Conservation (phyloP, 202 grass and related monocot genomes). For the Carex arenaria region DNA sequence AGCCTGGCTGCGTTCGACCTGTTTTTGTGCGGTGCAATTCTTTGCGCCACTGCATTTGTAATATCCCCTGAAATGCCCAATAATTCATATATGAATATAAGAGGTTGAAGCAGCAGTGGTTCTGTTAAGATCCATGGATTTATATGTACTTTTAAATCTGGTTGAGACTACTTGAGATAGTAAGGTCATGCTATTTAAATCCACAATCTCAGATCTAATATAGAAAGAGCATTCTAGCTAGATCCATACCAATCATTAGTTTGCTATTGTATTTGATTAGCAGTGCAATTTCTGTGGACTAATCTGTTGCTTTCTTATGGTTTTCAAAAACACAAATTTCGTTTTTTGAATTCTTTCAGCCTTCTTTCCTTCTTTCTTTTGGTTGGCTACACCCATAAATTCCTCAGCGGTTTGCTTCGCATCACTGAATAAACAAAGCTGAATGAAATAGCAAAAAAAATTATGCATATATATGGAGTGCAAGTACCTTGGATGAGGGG, state of each 20-base stretch:
- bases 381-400: too few relatives aligned
- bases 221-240: not conserved
- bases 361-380: too few relatives aligned
- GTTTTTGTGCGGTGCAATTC: constrained; percentile 26
- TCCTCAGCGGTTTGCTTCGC: too few relatives aligned
- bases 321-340: not conserved
- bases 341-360: too few relatives aligned
- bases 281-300: not conserved
- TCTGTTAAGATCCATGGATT: not conserved
- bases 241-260: not conserved
- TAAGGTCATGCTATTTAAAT: not conserved
- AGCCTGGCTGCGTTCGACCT: constrained; percentile 20
- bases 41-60: constrained; percentile 24
- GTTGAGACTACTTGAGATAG: not conserved
- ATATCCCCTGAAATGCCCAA: constrained; percentile 18
- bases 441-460: not conserved
- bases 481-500: constrained; percentile 46
- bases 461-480: not conserved
- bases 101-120: not conserved
- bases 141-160: not conserved
- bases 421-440: not conserved
- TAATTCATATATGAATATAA: not conserved
- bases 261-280: not conserved
- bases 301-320: not conserved
- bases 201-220: not conserved